A percentile compares a stretch with the other conserved stretches of the same genome.
Conservation (phyloP, 495 filamentous ascomycete species). For the Talaromyces wortmannii region DNA sequence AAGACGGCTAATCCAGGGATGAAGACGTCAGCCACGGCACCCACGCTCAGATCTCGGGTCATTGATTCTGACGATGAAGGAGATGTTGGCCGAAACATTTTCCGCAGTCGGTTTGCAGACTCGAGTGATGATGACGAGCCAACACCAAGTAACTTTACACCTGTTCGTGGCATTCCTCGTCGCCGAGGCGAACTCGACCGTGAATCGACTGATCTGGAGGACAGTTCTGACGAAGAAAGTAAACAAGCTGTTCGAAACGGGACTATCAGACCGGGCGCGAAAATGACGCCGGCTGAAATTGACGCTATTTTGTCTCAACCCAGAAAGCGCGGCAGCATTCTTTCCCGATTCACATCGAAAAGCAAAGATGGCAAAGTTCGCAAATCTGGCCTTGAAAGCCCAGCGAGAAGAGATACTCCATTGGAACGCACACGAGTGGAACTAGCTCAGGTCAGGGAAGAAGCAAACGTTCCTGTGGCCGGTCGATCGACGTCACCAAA, state of each 20-base stretch:
- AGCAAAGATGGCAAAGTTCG: constrained; percentile 24
- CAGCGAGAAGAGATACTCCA: constrained; percentile 23
- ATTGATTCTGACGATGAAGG: constrained; percentile 72
- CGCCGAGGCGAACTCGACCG: constrained; percentile 43
- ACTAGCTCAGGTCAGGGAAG: constrained; percentile 16
- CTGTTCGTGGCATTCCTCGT: constrained; percentile 60
- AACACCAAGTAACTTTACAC: constrained; percentile 31
- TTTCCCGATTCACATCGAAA: constrained; percentile 33
- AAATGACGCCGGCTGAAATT: constrained; percentile 31
- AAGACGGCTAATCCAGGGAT: constrained; percentile 19
- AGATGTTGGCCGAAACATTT: constrained; percentile 30
- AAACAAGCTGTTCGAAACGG: constrained; percentile 5
- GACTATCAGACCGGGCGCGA: constrained; percentile 8
- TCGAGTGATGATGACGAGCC: constrained; percentile 68
- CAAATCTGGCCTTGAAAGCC: constrained; percentile 20
- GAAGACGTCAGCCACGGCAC: not conserved
- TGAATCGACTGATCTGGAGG: constrained; percentile 65
- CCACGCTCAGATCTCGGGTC: constrained; percentile 37
- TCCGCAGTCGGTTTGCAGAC: constrained; percentile 71
- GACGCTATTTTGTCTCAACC: constrained; percentile 31
- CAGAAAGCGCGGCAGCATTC: constrained; percentile 27
- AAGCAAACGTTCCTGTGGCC: constrained; percentile 7
- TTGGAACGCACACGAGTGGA: constrained; percentile 28
- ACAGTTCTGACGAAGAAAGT: constrained; percentile 45
- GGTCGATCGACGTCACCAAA: constrained; percentile 12